phyloP scores from a whole-genome alignment of 441 rosid genomes.

The Omphalea diandra region DNA sequence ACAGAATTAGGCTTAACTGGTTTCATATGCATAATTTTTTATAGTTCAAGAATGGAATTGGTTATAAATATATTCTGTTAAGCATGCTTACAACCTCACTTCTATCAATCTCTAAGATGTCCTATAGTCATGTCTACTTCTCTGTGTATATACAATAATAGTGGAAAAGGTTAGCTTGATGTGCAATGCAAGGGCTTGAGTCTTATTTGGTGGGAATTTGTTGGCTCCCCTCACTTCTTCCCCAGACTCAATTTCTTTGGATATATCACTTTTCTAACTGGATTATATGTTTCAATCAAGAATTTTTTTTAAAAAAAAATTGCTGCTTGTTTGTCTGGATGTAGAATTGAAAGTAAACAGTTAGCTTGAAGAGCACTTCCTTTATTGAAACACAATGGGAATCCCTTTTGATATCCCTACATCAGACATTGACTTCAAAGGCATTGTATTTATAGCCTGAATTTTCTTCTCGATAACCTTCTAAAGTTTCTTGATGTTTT shows the following conservation, averaged over 20 bases:
- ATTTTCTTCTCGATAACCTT: background rate
- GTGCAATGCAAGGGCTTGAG: background rate
- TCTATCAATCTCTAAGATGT: background rate
- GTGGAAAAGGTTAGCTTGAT: background rate
- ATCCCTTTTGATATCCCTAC: background rate
- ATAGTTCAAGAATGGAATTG: too few relatives aligned
- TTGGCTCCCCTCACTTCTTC: background rate
- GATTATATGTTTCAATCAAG: background rate
- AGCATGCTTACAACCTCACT: background rate
- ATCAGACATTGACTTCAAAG: background rate
- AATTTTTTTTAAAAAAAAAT: background rate
- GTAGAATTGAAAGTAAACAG: background rate
- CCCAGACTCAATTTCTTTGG: background rate
- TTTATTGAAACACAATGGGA: background rate
- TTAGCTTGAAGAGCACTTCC: background rate
- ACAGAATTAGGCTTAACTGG: background rate
- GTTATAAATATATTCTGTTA: background rate
- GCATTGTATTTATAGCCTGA: background rate
- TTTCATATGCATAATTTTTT: background rate
- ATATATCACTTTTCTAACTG: too few relatives aligned
- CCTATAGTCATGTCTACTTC: background rate
- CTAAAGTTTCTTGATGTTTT: background rate
- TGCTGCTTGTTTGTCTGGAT: background rate
- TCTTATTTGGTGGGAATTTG: background rate
- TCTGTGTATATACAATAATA: background rate